Evolutionary conservation across 2,329 filamentous ascomycete genomes (phyloP).

Genomic region (Trichoderma koningii): DNA sequence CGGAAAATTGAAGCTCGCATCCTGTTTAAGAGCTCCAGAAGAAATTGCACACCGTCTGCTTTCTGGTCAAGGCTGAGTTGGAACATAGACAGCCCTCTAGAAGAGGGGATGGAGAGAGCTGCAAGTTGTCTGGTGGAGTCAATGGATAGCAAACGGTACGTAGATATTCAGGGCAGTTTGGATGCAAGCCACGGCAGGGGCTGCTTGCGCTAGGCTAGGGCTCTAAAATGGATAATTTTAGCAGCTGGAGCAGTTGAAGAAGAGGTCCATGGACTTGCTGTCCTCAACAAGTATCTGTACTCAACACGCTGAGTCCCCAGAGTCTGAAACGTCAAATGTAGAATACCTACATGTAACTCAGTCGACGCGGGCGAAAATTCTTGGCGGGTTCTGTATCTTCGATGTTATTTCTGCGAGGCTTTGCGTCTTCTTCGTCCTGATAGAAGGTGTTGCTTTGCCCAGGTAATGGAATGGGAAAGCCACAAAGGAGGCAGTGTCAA

Average conservation of each 20-base stretch:
- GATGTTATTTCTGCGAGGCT: too few species aligned
- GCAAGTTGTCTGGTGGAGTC: background rate
- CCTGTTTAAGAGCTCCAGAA: background rate
- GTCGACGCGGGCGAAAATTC: background rate
- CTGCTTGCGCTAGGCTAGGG: slow-evolving; percentile 21
- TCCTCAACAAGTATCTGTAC: too few species aligned
- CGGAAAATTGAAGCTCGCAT: background rate
- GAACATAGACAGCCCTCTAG: too few species aligned
- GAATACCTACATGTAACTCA: background rate
- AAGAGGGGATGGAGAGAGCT: background rate
- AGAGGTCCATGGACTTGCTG: background rate
- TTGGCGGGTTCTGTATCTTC: background rate
- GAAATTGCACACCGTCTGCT: background rate
- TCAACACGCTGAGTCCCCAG: background rate
- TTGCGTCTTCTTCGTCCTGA: too few species aligned
- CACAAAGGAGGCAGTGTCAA: slow-evolving; percentile 13
- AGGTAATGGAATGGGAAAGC: slow-evolving; percentile 3
- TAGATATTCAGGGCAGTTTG: background rate
- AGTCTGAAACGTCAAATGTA: too few species aligned
- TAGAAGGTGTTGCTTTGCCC: background rate
- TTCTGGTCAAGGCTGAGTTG: too few species aligned
- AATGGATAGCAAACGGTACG: background rate
- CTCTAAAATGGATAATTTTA: slow-evolving; percentile 21
- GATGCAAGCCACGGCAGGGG: slow-evolving; percentile 11
- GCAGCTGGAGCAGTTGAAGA: slow-evolving; percentile 12